Conservation (phyloP, 2,329 filamentous ascomycete genomes). For the Hymenoscyphus linearis region DNA sequence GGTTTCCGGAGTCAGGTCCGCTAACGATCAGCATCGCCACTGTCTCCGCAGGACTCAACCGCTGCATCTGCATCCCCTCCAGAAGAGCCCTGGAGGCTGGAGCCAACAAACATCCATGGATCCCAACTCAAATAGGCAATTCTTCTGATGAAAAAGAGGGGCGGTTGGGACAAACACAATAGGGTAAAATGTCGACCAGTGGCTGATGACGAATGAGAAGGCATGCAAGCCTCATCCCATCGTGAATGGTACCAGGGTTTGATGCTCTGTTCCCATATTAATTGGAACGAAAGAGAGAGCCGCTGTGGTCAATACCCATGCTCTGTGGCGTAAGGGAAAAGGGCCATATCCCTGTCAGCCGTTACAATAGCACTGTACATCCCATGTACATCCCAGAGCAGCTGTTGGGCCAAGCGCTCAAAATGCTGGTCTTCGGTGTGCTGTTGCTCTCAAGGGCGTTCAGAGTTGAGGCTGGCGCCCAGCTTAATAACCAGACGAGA, state of each 20-base stretch:
- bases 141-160: neutral
- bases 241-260: neutral
- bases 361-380: no score
- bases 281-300: neutral
- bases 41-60: neutral
- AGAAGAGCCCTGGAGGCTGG: neutral
- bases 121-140: neutral
- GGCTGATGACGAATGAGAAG: neutral
- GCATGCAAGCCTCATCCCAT: neutral
- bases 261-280: no score
- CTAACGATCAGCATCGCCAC: neutral
- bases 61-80: neutral
- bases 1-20: neutral
- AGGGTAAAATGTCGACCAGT: neutral
- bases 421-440: neutral
- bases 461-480: neutral
- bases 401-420: neutral
- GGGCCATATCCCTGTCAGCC: neutral
- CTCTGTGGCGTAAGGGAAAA: neutral
- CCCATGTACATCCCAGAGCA: no score
- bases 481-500: neutral
- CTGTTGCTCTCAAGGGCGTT: neutral
- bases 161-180: neutral
- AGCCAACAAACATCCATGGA: neutral
- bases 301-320: neutral